Evolutionary conservation across 2,329 filamentous ascomycete genomes (phyloP).

Genomic region (Alternaria brassicae): DNA sequence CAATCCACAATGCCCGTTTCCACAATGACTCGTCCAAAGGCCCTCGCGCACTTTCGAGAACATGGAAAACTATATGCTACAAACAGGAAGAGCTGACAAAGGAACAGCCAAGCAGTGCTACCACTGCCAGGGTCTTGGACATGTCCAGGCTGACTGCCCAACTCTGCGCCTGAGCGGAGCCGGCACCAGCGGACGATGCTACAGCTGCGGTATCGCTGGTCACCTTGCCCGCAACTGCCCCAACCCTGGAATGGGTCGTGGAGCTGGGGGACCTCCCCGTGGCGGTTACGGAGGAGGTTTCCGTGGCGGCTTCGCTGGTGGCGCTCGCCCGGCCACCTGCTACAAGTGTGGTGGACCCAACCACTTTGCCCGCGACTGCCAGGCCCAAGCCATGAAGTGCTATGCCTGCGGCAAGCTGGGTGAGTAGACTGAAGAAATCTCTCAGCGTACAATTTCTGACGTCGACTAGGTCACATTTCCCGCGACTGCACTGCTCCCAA

Average conservation of each 20-base stretch:
- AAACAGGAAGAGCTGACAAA: constrained; percentile 20
- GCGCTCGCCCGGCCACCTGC: constrained; percentile 70
- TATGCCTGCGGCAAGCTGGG: constrained; percentile 91
- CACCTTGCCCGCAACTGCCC: constrained; percentile 92
- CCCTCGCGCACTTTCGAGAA: background rate
- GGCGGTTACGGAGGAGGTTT: constrained; percentile 74
- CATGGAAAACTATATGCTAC: background rate
- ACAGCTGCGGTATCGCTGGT: constrained; percentile 91
- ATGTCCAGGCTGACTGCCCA: constrained; percentile 98
- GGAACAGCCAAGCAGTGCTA: constrained; percentile 94
- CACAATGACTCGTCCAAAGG: background rate
- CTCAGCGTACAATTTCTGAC: constrained; percentile 6
- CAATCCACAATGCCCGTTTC: background rate
- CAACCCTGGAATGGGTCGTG: constrained; percentile 73
- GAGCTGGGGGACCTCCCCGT: constrained; percentile 67
- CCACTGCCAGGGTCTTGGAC: constrained; percentile 97
- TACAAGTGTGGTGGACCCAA: constrained; percentile 85
- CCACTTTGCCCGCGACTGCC: constrained; percentile 98
- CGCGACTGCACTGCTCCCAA: constrained; percentile 96
- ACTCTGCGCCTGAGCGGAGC: constrained; percentile 88
- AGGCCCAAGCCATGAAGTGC: constrained; percentile 98
- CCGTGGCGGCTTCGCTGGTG: constrained; percentile 77
- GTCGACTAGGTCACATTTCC: constrained; percentile 75
- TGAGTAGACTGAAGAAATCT: constrained; percentile 7
- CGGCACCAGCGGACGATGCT: constrained; percentile 86